A percentile compares a stretch with the other conserved stretches of the same genome.
Conservation (phyloP, 192 early-diverging fungal genomes). For the Linnemannia exigua region DNA sequence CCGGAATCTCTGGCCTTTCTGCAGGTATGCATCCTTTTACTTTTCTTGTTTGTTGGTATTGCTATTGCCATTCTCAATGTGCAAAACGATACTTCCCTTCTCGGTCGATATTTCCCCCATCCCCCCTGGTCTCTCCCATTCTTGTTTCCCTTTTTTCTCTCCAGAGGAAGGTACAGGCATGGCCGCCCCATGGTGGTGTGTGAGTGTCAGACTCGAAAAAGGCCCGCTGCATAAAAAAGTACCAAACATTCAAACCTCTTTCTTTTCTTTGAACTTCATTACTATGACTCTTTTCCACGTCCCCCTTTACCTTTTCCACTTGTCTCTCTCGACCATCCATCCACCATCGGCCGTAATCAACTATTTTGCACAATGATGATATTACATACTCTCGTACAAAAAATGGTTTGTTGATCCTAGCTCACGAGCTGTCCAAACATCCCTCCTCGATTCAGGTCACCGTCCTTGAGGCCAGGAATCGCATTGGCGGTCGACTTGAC, state of each 20-base stretch:
- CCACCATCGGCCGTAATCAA: neutral
- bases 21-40: constrained; percentile 36
- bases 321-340: neutral
- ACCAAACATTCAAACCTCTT: constrained; percentile 6
- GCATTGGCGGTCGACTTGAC: constrained; percentile 50
- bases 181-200: constrained; percentile 9
- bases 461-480: constrained; percentile 51
- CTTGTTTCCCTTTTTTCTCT: constrained; percentile 13
- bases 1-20: constrained; percentile 57
- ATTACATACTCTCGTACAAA: neutral
- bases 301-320: neutral
- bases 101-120: constrained; percentile 11
- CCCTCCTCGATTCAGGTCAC: constrained; percentile 54
- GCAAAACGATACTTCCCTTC: neutral
- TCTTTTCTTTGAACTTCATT: neutral
- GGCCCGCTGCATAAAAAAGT: constrained; percentile 9
- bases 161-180: constrained; percentile 10
- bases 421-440: constrained; percentile 57
- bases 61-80: too few relatives aligned
- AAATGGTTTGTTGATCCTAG: constrained; percentile 25
- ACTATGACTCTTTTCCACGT: neutral
- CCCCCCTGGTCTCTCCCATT: constrained; percentile 6
- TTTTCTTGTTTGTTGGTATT: neutral
- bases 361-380: neutral
- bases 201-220: constrained; percentile 12